Percentiles rank a stretch among this genome's conserved stretches.
Conservation (phyloP, 306 rosid genomes). For the Fragaria vesca region DNA sequence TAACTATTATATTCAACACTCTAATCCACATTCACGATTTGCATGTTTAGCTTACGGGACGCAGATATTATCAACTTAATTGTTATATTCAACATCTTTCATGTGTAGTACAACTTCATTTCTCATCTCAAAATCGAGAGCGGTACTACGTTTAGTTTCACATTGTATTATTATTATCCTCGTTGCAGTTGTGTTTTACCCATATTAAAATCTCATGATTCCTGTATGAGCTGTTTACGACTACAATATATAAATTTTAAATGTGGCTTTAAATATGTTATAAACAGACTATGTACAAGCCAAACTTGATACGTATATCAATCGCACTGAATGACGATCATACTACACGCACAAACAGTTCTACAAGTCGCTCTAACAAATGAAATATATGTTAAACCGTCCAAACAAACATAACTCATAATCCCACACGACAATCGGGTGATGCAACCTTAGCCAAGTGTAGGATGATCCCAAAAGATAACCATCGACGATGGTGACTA, state of each 20-base stretch:
- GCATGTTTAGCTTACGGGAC: constrained; percentile 24
- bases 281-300: accelerated
- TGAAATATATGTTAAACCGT: neutral
- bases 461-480: constrained; percentile 11
- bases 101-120: neutral
- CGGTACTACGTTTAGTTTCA: neutral
- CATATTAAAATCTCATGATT: neutral
- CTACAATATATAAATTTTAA: neutral
- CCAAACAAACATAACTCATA: neutral
- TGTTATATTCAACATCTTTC: neutral
- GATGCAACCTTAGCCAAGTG: neutral
- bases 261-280: neutral
- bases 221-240: neutral
- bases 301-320: neutral
- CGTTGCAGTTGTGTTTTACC: neutral
- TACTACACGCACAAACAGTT: neutral
- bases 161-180: neutral
- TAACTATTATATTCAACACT: neutral
- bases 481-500: neutral
- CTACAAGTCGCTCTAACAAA: neutral
- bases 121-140: neutral
- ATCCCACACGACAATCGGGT: neutral
- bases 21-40: neutral
- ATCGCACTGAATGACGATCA: accelerated
- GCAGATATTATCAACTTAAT: neutral